Evolutionary conservation across 352 stramenopile genomes (phyloP), one percentile per base, ranked within the genome.

Genomic region (Phytophthora boehmeriae): DNA sequence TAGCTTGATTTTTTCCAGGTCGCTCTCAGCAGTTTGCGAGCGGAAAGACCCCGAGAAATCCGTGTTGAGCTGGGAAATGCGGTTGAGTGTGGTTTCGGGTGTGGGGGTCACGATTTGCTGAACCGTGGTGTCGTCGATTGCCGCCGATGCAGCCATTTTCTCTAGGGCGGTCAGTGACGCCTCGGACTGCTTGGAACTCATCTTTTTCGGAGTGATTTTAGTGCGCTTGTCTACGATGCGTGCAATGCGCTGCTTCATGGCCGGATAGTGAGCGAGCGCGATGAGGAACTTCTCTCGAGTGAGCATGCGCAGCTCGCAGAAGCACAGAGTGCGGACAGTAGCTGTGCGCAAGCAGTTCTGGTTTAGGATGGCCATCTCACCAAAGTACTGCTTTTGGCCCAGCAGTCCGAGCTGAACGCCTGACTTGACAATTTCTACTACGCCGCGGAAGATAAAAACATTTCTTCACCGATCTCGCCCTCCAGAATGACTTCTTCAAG

Each of bases 51-150:
- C 70, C 1, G 82, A 89, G 47, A 87, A 92, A 46, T 90, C 78
- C 1, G 88, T 92, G 54, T 99, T 89, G 38, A 99, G 83, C 60
- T 93, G 88, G 17, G 75, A 87, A 59, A 92, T 90, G 38, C 80
- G 83, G 38, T 70, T 86, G 20, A 92, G 70, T 22, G 76, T 90
- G 35, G 80, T 89, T 58, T 83, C 76, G 0, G 73, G 36, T 2
- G 65, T 74, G 2, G 72, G 69, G 0, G 68, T 78, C 4, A 63
- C 53, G 28, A 89, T 67, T 47, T 88, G 78, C 48, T 83, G 55
- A 0, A 62, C 71, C 0, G 71, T 88, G 44, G 86, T 85, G 25
- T 81, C 80, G 53, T 90, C 78, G 25, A 83, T 78, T 13, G 65
- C 39, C 5, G 78, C 64, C 5, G 76, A 75, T 19, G 67, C 80